These are phyloP conservation scores for Colletotrichum brevisporum DNA, from an alignment of 2,329 filamentous ascomycete genomes.

Conservation along the genomic window DNA sequence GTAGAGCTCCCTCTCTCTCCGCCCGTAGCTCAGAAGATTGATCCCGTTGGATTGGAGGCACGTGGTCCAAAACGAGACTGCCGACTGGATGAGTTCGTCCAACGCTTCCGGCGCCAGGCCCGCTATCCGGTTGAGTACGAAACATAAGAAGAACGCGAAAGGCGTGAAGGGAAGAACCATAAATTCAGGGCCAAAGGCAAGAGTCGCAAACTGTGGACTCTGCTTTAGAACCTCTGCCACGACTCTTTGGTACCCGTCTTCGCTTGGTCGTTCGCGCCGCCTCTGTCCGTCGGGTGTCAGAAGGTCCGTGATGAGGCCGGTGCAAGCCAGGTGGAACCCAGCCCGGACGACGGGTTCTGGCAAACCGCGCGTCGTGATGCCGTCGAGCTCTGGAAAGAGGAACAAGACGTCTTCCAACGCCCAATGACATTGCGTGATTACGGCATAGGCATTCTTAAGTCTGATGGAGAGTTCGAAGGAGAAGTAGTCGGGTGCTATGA, in stretches of 20 bases:
- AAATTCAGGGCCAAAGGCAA: no score
- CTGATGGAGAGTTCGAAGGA: not conserved
- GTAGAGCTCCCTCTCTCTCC: constrained; percentile 25
- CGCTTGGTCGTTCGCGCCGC: no score
- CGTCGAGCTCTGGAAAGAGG: not conserved
- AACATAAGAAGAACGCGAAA: no score
- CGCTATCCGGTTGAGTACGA: no score
- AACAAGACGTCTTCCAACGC: not conserved
- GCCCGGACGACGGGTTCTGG: fast-evolving
- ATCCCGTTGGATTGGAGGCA: constrained; percentile 15
- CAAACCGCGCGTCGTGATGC: not conserved
- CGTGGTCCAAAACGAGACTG: not conserved
- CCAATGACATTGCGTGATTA: not conserved
- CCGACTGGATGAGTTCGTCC: not conserved
- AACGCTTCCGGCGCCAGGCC: not conserved
- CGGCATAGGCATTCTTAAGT: fast-evolving
- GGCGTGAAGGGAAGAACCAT: no score
- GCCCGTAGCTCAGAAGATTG: constrained; percentile 45
- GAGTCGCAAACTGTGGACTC: not conserved
- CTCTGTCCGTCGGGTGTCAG: not conserved
- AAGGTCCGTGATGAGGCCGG: not conserved
- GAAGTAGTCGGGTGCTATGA: not conserved
- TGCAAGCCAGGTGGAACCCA: not conserved
- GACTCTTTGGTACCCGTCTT: not conserved
- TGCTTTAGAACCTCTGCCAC: not conserved